These are phyloP conservation scores for Bipolaris bicolor DNA, from an alignment of 2,329 filamentous ascomycete species.

Conservation along the genomic window DNA sequence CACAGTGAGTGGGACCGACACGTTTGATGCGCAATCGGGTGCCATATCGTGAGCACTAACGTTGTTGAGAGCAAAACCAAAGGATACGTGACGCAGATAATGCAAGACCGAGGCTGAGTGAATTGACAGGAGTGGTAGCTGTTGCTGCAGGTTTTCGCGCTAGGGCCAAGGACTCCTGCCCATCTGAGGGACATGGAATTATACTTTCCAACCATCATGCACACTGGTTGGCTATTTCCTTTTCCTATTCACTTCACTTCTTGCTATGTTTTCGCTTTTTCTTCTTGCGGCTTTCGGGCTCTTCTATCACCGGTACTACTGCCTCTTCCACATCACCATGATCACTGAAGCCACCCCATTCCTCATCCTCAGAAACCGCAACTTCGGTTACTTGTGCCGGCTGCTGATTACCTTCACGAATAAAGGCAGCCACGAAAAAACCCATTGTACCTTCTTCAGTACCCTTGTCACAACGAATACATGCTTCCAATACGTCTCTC, in stretches of 20 bases:
- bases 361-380: constrained; percentile 40
- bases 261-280: constrained; percentile 29
- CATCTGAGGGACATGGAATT: background rate
- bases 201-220: background rate
- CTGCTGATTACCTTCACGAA: constrained; percentile 57
- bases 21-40: background rate
- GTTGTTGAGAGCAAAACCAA: background rate
- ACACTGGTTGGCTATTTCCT: background rate
- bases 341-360: constrained; percentile 55
- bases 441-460: constrained; percentile 88
- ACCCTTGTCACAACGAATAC: constrained; percentile 80
- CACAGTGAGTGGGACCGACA: constrained; percentile 2
- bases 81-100: background rate
- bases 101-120: background rate
- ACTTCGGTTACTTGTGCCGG: constrained; percentile 3
- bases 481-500: constrained; percentile 67
- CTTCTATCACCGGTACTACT: background rate
- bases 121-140: background rate
- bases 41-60: background rate
- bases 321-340: constrained; percentile 22
- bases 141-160: background rate
- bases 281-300: constrained; percentile 22
- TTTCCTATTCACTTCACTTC: background rate
- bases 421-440: constrained; percentile 92
- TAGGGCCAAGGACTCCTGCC: background rate